These are phyloP conservation scores for Coniosporium apollinis DNA, from an alignment of 495 filamentous ascomycete species.

Conservation along the genomic window DNA sequence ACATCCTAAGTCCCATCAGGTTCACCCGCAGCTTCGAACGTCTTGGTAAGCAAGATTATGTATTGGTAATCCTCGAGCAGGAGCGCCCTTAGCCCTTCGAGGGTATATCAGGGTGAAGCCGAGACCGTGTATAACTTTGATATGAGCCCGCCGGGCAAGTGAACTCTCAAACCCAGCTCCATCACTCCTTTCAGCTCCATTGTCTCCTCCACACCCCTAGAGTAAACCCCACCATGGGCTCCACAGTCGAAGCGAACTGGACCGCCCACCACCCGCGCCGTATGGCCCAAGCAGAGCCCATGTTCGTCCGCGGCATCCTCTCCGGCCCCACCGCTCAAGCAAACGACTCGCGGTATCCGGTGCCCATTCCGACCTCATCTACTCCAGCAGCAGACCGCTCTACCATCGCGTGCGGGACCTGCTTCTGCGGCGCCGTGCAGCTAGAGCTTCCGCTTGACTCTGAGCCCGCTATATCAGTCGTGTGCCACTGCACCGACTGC, in stretches of 20 bases:
- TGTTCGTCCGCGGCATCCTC: neutral
- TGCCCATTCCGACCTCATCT: neutral
- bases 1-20: too few species aligned
- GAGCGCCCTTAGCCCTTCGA: too few species aligned
- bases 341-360: neutral
- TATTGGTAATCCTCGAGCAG: too few species aligned
- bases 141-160: too few species aligned
- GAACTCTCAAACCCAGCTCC: too few species aligned
- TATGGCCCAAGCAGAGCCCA: neutral
- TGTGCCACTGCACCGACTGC: conserved; percentile 14
- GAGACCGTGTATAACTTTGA: too few species aligned
- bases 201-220: too few species aligned
- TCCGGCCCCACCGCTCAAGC: neutral
- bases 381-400: neutral
- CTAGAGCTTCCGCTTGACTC: conserved; percentile 9
- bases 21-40: too few species aligned
- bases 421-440: conserved; percentile 13
- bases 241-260: neutral
- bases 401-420: conserved; percentile 1
- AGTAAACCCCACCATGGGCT: neutral
- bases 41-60: too few species aligned
- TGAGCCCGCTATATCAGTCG: conserved; percentile 5
- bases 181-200: too few species aligned
- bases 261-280: neutral
- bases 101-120: too few species aligned